Percentiles rank a stretch among this genome's conserved stretches.
phyloP scores from a whole-genome alignment of 2,329 filamentous ascomycete genomes.

The Penicillium palitans region DNA sequence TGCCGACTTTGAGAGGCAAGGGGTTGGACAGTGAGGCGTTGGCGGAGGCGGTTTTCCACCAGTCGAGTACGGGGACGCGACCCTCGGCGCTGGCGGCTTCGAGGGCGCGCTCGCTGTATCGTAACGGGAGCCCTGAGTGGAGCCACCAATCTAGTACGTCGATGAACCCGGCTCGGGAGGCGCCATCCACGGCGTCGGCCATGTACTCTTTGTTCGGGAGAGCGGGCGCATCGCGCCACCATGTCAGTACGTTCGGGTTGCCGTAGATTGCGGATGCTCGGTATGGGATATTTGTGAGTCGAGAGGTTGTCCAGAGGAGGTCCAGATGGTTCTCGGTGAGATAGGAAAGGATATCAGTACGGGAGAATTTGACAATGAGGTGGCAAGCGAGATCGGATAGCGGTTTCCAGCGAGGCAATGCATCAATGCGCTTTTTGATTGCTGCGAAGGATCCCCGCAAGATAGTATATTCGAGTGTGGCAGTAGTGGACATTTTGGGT shows the following conservation, averaged over 20 bases:
- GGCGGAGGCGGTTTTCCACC: constrained; percentile 77
- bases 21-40: constrained; percentile 55
- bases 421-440: constrained; percentile 70
- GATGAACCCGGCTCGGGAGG: constrained; percentile 80
- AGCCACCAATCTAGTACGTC: constrained; percentile 92
- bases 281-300: constrained; percentile 76
- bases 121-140: constrained; percentile 72
- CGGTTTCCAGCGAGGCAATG: constrained; percentile 68
- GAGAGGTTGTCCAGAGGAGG: constrained; percentile 83
- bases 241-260: constrained; percentile 79
- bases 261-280: constrained; percentile 87
- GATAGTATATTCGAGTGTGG: constrained; percentile 81
- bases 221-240: constrained; percentile 81
- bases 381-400: constrained; percentile 81
- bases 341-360: constrained; percentile 74
- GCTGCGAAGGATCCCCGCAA: constrained; percentile 69
- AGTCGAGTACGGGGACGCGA: constrained; percentile 81
- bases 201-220: constrained; percentile 87
- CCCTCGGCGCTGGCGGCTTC: constrained; percentile 85
- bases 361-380: constrained; percentile 86
- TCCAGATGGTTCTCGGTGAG: constrained; percentile 67
- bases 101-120: constrained; percentile 82
- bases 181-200: constrained; percentile 79
- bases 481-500: constrained; percentile 64
- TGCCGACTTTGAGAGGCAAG: constrained; percentile 73